These are phyloP conservation scores for Albatrellus ellisii DNA, from an alignment of 768 basidiomycete genomes.

Conservation along the genomic window DNA sequence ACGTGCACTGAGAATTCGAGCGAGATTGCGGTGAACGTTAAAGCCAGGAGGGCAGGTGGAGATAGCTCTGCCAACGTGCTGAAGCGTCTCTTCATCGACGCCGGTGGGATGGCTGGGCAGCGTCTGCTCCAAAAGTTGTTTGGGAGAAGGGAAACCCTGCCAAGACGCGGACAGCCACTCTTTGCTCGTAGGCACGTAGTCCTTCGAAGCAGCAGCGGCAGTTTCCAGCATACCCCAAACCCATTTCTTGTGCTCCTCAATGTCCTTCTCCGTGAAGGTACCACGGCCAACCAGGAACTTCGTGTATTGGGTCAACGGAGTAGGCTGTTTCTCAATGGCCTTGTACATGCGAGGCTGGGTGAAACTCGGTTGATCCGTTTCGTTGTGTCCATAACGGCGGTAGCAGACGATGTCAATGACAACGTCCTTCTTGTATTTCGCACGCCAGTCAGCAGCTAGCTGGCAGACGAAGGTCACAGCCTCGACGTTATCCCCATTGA, in stretches of 20 bases:
- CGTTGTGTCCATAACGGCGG: constrained; percentile 98
- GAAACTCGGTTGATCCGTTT: constrained; percentile 97
- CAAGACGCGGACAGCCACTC: constrained; percentile 98
- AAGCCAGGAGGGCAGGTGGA: constrained; percentile 80
- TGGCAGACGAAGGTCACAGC: constrained; percentile 98
- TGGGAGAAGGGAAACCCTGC: constrained; percentile 97
- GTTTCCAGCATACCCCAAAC: constrained; percentile 99
- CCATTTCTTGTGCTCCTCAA: constrained; percentile 98
- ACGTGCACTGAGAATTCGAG: constrained; percentile 77
- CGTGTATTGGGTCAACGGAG: constrained; percentile 83
- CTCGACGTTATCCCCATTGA: constrained; percentile 97
- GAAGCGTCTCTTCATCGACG: constrained; percentile 57
- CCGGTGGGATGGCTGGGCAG: constrained; percentile 90
- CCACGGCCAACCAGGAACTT: constrained; percentile 83
- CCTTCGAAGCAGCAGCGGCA: constrained; percentile 85
- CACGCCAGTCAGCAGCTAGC: constrained; percentile 94
- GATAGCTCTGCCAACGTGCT: constrained; percentile 77
- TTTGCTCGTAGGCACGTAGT: constrained; percentile 88
- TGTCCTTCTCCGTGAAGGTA: constrained; percentile 91
- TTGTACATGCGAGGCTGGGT: constrained; percentile 99
- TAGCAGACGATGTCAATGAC: constrained; percentile 99
- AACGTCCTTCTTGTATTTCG: constrained; percentile 98
- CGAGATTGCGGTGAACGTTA: constrained; percentile 83
- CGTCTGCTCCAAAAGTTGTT: constrained; percentile 84
- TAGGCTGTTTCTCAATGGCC: constrained; percentile 89